phyloP scores from a whole-genome alignment of 2,329 filamentous ascomycete species.

The Trichoderma sp. region DNA sequence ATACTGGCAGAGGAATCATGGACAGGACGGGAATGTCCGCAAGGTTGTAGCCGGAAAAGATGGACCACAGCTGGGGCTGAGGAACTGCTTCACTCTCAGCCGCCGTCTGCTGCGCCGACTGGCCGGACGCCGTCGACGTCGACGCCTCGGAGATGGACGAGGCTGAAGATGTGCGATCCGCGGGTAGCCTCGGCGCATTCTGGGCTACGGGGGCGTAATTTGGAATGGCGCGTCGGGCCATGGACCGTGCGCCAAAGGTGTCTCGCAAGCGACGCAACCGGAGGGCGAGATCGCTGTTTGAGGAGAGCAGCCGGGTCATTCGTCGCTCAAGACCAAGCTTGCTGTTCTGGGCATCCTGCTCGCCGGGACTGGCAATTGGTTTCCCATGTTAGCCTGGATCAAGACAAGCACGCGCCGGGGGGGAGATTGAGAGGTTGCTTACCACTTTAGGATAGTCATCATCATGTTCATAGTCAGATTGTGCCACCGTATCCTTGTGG shows the following conservation, averaged over 20 bases:
- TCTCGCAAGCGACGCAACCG: conserved; percentile 31
- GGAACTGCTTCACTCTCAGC: conserved; percentile 9
- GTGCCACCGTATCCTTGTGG: conserved; percentile 36
- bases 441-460: conserved; percentile 41
- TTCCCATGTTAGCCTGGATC: neutral
- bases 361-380: conserved; percentile 30
- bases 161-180: conserved; percentile 20
- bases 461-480: conserved; percentile 40
- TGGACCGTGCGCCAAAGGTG: conserved; percentile 23
- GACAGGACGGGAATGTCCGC: conserved; percentile 33
- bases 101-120: neutral
- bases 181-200: conserved; percentile 19
- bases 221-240: conserved; percentile 20
- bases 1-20: conserved; percentile 33
- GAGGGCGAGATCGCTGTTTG: conserved; percentile 33
- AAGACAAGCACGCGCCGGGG: neutral
- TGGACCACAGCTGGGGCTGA: conserved; percentile 23
- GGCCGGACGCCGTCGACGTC: neutral
- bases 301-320: conserved; percentile 34
- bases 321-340: conserved; percentile 34
- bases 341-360: conserved; percentile 37
- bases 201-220: conserved; percentile 19
- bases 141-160: conserved; percentile 17
- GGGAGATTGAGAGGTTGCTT: conserved; percentile 19
- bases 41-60: conserved; percentile 32